These are phyloP conservation scores for Aspergillus aculeatinus DNA, from an alignment of 2,329 filamentous ascomycete species.

Conservation along the genomic window DNA sequence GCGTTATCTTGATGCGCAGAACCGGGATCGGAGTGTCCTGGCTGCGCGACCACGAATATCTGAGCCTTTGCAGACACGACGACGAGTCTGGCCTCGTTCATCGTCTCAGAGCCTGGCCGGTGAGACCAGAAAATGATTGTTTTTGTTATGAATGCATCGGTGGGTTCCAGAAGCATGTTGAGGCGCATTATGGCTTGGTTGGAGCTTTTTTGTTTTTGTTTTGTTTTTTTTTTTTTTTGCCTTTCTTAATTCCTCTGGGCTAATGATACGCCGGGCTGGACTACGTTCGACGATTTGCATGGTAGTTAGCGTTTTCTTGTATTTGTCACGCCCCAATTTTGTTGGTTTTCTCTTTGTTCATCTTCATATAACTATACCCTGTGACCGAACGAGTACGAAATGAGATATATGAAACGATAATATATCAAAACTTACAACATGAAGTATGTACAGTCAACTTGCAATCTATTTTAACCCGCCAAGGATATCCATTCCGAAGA, in stretches of 20 bases:
- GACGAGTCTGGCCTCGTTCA: slow-evolving; percentile 12
- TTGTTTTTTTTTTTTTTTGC: background rate
- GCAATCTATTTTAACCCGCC: background rate
- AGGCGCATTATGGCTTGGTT: slow-evolving; percentile 4
- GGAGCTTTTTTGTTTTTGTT: background rate
- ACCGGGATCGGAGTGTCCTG: slow-evolving; percentile 17
- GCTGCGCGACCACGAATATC: slow-evolving; percentile 23
- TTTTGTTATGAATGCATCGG: background rate
- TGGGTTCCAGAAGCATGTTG: background rate
- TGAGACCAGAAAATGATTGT: slow-evolving; percentile 4
- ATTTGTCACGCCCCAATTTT: background rate
- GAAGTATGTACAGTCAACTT: background rate
- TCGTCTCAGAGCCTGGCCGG: background rate
- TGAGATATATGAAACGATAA: background rate
- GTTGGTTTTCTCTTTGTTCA: slow-evolving; percentile 4
- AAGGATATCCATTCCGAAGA: background rate
- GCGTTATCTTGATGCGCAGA: slow-evolving; percentile 25
- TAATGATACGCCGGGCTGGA: slow-evolving; percentile 3
- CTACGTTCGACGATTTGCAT: background rate
- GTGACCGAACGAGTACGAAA: slow-evolving; percentile 5
- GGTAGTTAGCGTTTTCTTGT: background rate
- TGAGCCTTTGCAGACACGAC: slow-evolving; percentile 24
- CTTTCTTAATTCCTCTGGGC: background rate
- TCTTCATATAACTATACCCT: slow-evolving; percentile 3
- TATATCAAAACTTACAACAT: background rate